Percentiles rank a stretch among this genome's conserved stretches.
Evolutionary conservation across 2,329 filamentous ascomycete genomes (phyloP).

Genomic region (Ophiostoma sp.): DNA sequence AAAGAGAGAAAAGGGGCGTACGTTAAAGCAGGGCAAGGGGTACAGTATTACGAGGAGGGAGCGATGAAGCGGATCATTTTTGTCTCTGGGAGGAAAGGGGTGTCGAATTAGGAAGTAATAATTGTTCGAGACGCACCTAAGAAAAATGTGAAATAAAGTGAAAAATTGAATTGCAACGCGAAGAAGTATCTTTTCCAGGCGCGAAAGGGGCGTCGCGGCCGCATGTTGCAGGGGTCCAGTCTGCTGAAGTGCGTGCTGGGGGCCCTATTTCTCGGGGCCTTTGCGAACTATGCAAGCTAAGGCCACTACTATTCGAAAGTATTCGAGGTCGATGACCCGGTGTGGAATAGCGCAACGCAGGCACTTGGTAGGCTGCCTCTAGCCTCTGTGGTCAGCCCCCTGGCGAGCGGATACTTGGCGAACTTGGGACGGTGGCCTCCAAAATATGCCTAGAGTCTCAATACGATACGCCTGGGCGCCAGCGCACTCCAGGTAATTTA

Average conservation of each 20-base stretch:
- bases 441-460: neutral
- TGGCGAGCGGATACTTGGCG: neutral
- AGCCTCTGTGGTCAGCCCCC: neutral
- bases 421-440: neutral
- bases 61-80: conserved; percentile 16
- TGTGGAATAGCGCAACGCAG: neutral
- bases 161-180: neutral
- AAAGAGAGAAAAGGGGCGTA: conserved; percentile 19
- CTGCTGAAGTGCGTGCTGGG: neutral
- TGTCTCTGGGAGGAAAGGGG: neutral
- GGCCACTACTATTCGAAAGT: neutral
- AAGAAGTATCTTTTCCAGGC: neutral
- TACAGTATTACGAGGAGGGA: conserved; percentile 8
- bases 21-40: conserved; percentile 15
- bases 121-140: neutral
- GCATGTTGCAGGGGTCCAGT: conserved; percentile 8
- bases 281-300: neutral
- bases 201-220: neutral
- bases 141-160: neutral
- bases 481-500: neutral
- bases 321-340: neutral
- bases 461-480: neutral
- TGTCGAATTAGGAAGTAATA: conserved; percentile 11
- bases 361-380: neutral
- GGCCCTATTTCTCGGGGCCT: neutral